Conservation (phyloP, 164 flowering plant genomes). For the Vitis labrusca region DNA sequence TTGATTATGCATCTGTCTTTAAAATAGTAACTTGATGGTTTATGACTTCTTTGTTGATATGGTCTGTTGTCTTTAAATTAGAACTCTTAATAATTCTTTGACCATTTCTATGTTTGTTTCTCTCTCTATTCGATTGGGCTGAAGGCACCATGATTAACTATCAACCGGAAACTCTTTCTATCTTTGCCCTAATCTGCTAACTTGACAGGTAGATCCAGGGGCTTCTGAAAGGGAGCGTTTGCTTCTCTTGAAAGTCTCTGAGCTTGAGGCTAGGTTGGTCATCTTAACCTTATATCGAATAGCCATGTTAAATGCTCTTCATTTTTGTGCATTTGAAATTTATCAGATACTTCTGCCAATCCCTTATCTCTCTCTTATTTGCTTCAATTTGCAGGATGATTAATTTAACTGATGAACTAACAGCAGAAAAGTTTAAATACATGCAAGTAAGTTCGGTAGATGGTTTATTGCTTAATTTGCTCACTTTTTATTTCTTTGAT, state of each 20-base stretch:
- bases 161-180: too few species aligned
- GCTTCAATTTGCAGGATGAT: conserved; percentile 54
- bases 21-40: too few species aligned
- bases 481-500: background rate
- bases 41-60: too few species aligned
- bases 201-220: conserved; percentile 58
- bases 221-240: conserved; percentile 74
- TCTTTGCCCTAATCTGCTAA: background rate
- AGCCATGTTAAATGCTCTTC: background rate
- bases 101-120: too few species aligned
- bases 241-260: conserved; percentile 57
- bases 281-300: conserved; percentile 9
- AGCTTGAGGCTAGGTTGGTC: conserved; percentile 70
- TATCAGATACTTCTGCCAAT: background rate
- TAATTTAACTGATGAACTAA: conserved; percentile 72
- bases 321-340: background rate
- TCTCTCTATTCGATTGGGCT: too few species aligned
- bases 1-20: too few species aligned
- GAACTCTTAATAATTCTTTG: too few species aligned
- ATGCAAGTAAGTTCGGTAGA: conserved; percentile 48
- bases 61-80: too few species aligned
- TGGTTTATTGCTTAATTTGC: background rate
- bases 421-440: conserved; percentile 59
- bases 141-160: too few species aligned
- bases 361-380: background rate